phyloP scores from a whole-genome alignment of 257 asterid genomes.

The Solanum pimpinellifolium region DNA sequence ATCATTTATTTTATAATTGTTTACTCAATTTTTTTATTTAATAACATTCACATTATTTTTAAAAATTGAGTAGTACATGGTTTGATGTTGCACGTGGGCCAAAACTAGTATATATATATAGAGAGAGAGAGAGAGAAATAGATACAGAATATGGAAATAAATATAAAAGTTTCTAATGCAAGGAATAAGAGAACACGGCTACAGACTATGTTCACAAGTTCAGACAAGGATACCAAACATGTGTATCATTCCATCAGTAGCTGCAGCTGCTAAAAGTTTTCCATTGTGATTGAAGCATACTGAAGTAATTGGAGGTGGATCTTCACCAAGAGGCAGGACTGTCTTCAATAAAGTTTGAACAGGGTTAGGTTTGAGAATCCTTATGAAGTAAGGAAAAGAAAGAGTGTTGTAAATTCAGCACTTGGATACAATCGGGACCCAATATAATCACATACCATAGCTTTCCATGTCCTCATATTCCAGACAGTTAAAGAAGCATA shows the following conservation, averaged over 20 bases:
- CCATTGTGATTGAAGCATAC: conserved; percentile 93
- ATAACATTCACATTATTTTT: background rate
- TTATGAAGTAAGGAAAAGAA: conserved; percentile 6
- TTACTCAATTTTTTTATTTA: no score
- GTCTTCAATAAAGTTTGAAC: conserved; percentile 59
- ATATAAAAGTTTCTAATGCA: background rate
- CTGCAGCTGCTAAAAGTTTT: conserved; percentile 97
- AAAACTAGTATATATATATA: background rate
- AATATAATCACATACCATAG: conserved; percentile 60
- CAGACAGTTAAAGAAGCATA: conserved; percentile 91
- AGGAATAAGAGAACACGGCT: background rate
- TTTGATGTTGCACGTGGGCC: background rate
- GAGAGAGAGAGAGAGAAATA: background rate
- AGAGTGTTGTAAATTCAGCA: conserved; percentile 1
- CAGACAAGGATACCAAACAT: conserved; percentile 85
- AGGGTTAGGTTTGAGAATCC: conserved; percentile 27
- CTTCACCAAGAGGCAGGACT: conserved; percentile 98
- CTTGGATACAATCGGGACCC: conserved; percentile 2
- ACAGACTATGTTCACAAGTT: background rate
- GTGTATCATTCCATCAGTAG: conserved; percentile 94
- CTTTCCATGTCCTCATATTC: conserved; percentile 98
- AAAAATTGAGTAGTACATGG: background rate
- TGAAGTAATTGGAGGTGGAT: conserved; percentile 96
- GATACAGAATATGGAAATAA: background rate
- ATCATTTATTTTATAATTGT: no score